phyloP scores from a whole-genome alignment of 805 yeast genomes.

The Metschnikowia lachancei region DNA sequence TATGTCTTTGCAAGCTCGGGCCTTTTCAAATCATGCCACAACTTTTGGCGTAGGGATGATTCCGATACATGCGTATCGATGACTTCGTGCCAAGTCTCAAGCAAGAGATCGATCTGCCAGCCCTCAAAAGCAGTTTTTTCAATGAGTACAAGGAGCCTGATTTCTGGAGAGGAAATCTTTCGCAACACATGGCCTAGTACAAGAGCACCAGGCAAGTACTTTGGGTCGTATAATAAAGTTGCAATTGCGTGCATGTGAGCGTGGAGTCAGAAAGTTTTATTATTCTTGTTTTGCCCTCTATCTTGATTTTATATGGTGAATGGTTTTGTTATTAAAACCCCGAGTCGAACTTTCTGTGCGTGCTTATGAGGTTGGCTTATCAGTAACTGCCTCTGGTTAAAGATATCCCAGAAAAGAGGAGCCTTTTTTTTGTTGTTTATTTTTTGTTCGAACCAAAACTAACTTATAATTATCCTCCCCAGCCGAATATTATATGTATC shows the following conservation, averaged over 20 bases:
- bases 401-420: too few relatives aligned
- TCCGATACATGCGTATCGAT: constrained; percentile 27
- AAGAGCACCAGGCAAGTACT: constrained; percentile 57
- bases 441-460: too few relatives aligned
- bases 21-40: constrained; percentile 31
- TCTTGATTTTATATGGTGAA: too few relatives aligned
- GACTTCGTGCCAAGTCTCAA: constrained; percentile 29
- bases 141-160: constrained; percentile 32
- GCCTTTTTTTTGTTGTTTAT: too few relatives aligned
- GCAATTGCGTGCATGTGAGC: constrained; percentile 19
- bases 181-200: constrained; percentile 42
- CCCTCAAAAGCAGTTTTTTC: constrained; percentile 28
- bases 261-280: neutral
- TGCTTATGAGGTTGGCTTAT: too few relatives aligned
- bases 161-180: constrained; percentile 9
- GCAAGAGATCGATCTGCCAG: constrained; percentile 29
- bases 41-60: constrained; percentile 26
- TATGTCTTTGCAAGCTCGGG: constrained; percentile 21
- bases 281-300: too few relatives aligned
- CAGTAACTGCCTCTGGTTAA: too few relatives aligned
- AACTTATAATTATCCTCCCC: too few relatives aligned
- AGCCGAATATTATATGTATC: too few relatives aligned
- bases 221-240: constrained; percentile 41
- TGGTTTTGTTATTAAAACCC: too few relatives aligned
- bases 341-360: too few relatives aligned